Percentiles rank a stretch among this genome's conserved stretches.
phyloP scores from a whole-genome alignment of 2,329 filamentous ascomycete genomes.

The Phoma sp. region DNA sequence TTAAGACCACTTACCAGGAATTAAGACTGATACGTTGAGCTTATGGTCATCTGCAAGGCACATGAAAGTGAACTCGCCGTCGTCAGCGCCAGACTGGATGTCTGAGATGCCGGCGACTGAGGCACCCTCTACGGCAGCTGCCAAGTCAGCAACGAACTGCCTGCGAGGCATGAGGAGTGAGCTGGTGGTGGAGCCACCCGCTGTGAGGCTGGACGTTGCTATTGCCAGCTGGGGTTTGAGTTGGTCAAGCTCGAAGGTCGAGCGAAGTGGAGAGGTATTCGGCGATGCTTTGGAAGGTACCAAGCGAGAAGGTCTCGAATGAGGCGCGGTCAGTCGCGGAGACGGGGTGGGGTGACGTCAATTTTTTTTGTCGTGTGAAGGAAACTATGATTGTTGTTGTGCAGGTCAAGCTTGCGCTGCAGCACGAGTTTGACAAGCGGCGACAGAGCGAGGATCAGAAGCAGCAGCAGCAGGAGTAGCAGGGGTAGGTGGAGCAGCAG shows the following conservation, averaged over 20 bases:
- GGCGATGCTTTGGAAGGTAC: background rate
- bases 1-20: constrained; percentile 33
- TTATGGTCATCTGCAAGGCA: constrained; percentile 40
- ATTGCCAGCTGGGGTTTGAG: background rate
- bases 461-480: background rate
- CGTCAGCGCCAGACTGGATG: constrained; percentile 69
- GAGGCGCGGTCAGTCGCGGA: background rate
- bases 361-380: constrained; percentile 2
- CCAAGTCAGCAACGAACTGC: constrained; percentile 68
- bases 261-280: background rate
- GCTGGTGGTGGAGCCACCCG: constrained; percentile 1
- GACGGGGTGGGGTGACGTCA: constrained; percentile 13
- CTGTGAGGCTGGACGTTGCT: background rate
- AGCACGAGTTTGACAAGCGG: background rate
- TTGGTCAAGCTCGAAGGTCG: constrained; percentile 5
- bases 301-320: background rate
- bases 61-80: constrained; percentile 73
- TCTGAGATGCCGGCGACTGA: constrained; percentile 58
- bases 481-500: background rate
- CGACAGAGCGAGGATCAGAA: background rate
- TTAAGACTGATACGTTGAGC: constrained; percentile 48
- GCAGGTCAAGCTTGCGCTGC: background rate
- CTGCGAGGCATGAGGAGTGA: constrained; percentile 66
- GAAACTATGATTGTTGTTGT: background rate
- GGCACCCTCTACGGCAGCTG: constrained; percentile 47